Evolutionary conservation across 805 yeast genomes (phyloP).

Genomic region (Starmerella vaccinii): DNA sequence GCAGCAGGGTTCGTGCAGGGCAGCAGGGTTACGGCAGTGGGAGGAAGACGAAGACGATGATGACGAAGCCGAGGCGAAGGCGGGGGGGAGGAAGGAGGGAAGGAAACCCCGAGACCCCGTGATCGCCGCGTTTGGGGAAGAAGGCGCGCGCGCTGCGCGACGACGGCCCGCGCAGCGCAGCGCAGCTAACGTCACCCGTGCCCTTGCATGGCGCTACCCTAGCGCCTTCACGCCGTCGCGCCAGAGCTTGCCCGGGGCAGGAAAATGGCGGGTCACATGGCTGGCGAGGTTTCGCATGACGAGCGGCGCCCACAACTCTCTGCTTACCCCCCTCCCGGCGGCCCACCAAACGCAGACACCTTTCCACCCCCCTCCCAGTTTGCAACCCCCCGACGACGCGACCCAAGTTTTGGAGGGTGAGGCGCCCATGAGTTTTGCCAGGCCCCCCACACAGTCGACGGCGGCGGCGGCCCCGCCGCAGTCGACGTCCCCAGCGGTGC

Average conservation of each 20-base stretch:
- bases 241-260: constrained; percentile 2
- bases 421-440: constrained; percentile 11
- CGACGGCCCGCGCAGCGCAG: not conserved
- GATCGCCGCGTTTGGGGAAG: not conserved
- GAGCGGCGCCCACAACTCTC: not conserved
- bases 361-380: not conserved
- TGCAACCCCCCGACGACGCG: not conserved
- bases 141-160: not conserved
- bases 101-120: too few species aligned
- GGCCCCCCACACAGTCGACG: constrained; percentile 1
- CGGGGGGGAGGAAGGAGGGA: too few species aligned
- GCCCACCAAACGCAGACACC: not conserved
- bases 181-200: not conserved
- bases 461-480: constrained; percentile 2
- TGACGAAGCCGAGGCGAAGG: too few species aligned
- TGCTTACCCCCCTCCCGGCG: not conserved
- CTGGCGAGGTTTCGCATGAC: not conserved
- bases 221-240: not conserved
- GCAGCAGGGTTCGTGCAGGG: too few species aligned
- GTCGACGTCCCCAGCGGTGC: not conserved
- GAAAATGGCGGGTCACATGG: not conserved
- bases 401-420: not conserved
- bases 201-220: not conserved
- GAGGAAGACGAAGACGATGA: too few species aligned
- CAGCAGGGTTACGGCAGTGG: too few species aligned